Evolutionary conservation across 176 grass and related monocot genomes (phyloP).

Genomic region (Juncus inflexus): DNA sequence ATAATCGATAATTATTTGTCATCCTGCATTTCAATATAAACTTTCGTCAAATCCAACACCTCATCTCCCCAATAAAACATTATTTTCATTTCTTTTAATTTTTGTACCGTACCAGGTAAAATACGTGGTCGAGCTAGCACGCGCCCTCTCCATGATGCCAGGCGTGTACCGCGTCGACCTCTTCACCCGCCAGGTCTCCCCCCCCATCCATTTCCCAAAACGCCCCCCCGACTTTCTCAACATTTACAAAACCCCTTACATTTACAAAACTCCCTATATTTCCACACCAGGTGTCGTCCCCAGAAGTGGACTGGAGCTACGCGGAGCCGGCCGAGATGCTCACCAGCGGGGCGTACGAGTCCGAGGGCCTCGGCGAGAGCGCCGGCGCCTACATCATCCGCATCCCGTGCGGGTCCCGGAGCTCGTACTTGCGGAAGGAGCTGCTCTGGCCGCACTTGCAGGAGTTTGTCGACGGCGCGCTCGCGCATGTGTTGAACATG

Average conservation of each 20-base stretch:
- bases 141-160: conserved; percentile 87
- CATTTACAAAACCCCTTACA: no score
- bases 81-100: background rate
- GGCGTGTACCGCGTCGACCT: conserved; percentile 89
- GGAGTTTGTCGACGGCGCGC: conserved; percentile 81
- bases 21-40: no score
- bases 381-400: conserved; percentile 83
- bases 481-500: conserved; percentile 93
- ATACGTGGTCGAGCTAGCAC: conserved; percentile 90
- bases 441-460: conserved; percentile 86
- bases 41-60: no score
- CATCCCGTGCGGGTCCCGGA: conserved; percentile 67
- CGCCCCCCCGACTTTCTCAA: no score
- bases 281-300: conserved; percentile 40
- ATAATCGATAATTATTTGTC: no score
- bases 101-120: conserved; percentile 50
- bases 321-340: conserved; percentile 94
- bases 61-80: no score
- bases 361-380: conserved; percentile 67
- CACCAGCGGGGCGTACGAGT: conserved; percentile 48
- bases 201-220: no score
- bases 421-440: conserved; percentile 75
- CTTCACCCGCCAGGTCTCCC: conserved; percentile 83
- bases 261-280: no score
- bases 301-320: conserved; percentile 96